Evolutionary conservation across 1,284 basidiomycete genomes (phyloP).

Genomic region (Cutaneotrichosporon cyanovorans): DNA sequence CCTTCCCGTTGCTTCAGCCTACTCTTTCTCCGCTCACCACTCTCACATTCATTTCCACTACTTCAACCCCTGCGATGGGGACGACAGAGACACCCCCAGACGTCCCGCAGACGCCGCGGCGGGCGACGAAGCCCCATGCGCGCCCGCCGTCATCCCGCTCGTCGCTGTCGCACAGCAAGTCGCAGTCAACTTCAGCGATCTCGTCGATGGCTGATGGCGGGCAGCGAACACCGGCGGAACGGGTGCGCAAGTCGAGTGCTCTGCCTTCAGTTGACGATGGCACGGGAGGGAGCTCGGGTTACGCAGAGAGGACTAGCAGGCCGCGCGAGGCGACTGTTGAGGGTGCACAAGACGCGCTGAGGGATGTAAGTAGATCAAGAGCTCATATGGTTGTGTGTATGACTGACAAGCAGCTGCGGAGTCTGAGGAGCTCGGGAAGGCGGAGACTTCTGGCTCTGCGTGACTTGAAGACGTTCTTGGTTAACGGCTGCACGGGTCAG

Average conservation of each 20-base stretch:
- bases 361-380: too few relatives aligned
- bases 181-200: conserved; percentile 32
- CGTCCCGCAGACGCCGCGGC: neutral
- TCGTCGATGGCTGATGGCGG: conserved; percentile 17
- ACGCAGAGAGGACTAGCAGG: too few relatives aligned
- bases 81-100: neutral
- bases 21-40: neutral
- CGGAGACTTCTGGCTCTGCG: conserved; percentile 23
- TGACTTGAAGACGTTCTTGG: conserved; percentile 19
- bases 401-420: conserved; percentile 20
- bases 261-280: neutral
- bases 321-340: too few relatives aligned
- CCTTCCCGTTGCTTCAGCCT: neutral
- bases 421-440: conserved; percentile 23
- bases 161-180: conserved; percentile 26
- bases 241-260: neutral
- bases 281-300: neutral
- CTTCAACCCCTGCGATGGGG: neutral
- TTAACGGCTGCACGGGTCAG: conserved; percentile 10
- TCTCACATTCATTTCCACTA: neutral
- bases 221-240: neutral
- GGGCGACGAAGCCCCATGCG: neutral
- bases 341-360: too few relatives aligned
- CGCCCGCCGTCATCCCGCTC: neutral
- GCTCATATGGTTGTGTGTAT: too few relatives aligned